phyloP scores from a whole-genome alignment of 805 yeast genomes.

The Myxozyma nipponensis region DNA sequence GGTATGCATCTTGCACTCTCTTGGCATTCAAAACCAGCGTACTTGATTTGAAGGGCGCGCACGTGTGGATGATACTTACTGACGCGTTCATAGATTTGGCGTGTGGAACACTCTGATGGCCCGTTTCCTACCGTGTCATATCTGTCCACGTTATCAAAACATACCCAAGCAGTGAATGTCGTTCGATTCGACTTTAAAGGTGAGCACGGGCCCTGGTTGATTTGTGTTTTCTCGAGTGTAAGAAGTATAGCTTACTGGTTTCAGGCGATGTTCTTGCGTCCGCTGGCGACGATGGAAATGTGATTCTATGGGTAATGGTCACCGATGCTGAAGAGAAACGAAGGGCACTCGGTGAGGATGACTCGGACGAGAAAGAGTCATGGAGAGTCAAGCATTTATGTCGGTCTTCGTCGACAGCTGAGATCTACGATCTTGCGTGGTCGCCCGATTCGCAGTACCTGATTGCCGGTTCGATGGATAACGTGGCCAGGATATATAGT shows the following conservation, averaged over 20 bases:
- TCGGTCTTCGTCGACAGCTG: constrained; percentile 60
- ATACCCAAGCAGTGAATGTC: constrained; percentile 91
- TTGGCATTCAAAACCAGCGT: background rate
- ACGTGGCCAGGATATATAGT: constrained; percentile 65
- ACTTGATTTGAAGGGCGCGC: background rate
- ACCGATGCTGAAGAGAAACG: constrained; percentile 12
- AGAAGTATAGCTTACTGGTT: background rate
- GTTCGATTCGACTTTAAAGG: constrained; percentile 78
- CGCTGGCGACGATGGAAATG: constrained; percentile 93
- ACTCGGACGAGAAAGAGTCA: constrained; percentile 47
- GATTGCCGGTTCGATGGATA: constrained; percentile 91
- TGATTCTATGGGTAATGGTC: constrained; percentile 67
- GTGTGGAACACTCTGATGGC: constrained; percentile 26
- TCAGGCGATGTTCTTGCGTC: constrained; percentile 59
- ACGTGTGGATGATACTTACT: background rate
- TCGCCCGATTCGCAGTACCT: constrained; percentile 75
- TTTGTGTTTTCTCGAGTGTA: background rate
- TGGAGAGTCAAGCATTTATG: constrained; percentile 67
- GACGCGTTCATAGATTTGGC: constrained; percentile 34
- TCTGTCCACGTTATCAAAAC: constrained; percentile 75
- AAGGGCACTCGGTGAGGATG: constrained; percentile 25
- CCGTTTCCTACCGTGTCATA: constrained; percentile 57
- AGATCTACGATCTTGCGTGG: constrained; percentile 91
- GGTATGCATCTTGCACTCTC: constrained; percentile 39
- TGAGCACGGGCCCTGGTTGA: background rate